A percentile compares a stretch with the other conserved stretches of the same genome.
Evolutionary conservation across 495 filamentous ascomycete genomes (phyloP).

Genomic region (Hypoxylon perforatum): DNA sequence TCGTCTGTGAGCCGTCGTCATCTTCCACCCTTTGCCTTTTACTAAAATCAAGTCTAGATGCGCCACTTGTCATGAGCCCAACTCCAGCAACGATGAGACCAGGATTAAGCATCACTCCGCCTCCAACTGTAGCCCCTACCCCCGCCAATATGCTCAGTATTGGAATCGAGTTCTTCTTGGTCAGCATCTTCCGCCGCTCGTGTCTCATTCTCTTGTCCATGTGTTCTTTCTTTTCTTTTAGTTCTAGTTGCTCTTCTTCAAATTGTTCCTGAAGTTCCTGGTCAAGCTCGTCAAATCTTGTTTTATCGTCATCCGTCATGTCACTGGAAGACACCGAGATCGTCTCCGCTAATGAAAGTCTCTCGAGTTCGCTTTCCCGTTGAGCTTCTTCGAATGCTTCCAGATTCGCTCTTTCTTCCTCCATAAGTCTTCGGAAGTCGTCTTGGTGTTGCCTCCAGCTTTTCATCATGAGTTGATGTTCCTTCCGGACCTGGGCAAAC

Average conservation of each 20-base stretch:
- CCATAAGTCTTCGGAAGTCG: background rate
- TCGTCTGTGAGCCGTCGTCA: background rate
- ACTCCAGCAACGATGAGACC: constrained; percentile 1
- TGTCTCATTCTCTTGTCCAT: background rate
- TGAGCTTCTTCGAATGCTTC: background rate
- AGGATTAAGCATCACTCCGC: background rate
- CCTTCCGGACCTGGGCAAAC: background rate
- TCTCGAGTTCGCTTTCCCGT: background rate
- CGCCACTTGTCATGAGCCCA: constrained; percentile 4
- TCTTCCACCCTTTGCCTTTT: background rate
- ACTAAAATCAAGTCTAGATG: constrained; percentile 1
- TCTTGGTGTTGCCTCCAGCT: background rate
- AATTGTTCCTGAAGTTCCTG: background rate
- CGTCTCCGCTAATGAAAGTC: constrained; percentile 3
- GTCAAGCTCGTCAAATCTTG: background rate
- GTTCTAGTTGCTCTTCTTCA: background rate
- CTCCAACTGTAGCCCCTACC: background rate
- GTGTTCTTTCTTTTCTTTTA: background rate
- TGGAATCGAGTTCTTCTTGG: constrained; percentile 1
- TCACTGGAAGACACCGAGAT: background rate
- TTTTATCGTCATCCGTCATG: background rate
- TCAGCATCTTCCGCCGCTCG: constrained; percentile 1
- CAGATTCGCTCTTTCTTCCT: background rate
- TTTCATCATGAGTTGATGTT: background rate
- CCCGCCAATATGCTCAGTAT: background rate